Base-by-base conservation (phyloP, 495 filamentous ascomycete species). In the Chlorociboria aeruginascens region DNA sequence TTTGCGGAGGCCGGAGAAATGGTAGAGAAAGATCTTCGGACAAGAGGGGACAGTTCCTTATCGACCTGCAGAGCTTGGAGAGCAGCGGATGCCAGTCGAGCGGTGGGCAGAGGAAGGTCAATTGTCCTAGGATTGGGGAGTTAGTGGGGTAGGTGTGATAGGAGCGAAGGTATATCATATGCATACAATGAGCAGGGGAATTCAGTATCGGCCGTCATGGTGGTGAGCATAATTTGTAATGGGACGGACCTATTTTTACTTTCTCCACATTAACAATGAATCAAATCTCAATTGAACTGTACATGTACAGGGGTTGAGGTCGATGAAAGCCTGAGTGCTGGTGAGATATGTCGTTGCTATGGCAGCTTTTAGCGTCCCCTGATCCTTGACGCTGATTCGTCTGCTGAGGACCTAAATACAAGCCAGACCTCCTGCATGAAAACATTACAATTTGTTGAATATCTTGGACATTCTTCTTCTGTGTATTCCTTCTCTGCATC, bases 11-110 rank as follows among this genome's bases (percentile, higher is more conserved):
- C 32, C 4, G 68, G 55, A 7, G 68, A 45, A 10, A 62, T 61
- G 13, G 86, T 74, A 36, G 74, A 68, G 49, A 96, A 81, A 10
- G 68, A 68, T 28, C 93, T 83, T 13, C 72, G 72, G 29, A 97
- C 92, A 17, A 85, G 76, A 3, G 81, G 72, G 9, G 92, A 96
- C 25, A 97, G 73, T 59, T 98, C 92, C 53, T 79, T 69, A 66
- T 98, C 92, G 43, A 98, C 92, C 46, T 78, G 69, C 36, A 98
- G 69, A 29, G 87, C 76, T 56, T 74, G 78, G 7, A 84, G 73
- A 32, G 92, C 87, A 32, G 82, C 77, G 20, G 72, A 75, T 8
- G 90, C 89, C 32, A 97, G 79, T 49, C 81, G 82, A 31, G 81
- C 67, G 40, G 81, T 85, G 17, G 89, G 92, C 55, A 98, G 81